Evolutionary conservation across 805 yeast species (phyloP).

Genomic region (Kodamaea nitidulidarum): DNA sequence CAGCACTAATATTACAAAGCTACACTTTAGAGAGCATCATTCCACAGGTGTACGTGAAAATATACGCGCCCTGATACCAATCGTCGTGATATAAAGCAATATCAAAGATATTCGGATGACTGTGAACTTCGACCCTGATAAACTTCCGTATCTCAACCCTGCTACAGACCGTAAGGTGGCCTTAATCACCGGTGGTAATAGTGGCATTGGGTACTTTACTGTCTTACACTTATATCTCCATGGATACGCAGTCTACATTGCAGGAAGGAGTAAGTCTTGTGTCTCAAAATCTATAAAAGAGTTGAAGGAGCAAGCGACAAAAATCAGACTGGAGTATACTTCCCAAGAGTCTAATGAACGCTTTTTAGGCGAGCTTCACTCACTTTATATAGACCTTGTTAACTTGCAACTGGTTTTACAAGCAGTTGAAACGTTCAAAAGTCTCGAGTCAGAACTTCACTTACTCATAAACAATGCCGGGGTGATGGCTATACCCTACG

Average conservation of each 20-base stretch:
- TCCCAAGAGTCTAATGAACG: constrained; percentile 20
- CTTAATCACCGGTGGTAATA: constrained; percentile 75
- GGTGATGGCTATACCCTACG: constrained; percentile 70
- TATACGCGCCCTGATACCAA: too few species aligned
- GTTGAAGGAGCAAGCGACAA: constrained; percentile 50
- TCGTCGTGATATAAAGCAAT: too few species aligned
- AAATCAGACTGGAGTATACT: constrained; percentile 20
- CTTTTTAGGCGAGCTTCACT: constrained; percentile 33
- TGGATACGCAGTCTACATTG: constrained; percentile 71
- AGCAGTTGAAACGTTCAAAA: constrained; percentile 46
- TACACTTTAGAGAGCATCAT: too few species aligned
- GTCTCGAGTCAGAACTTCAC: constrained; percentile 49
- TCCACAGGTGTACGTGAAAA: too few species aligned
- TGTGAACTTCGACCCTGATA: constrained; percentile 30
- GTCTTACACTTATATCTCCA: constrained; percentile 73
- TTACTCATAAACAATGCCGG: constrained; percentile 77
- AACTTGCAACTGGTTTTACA: constrained; percentile 28
- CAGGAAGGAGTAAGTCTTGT: constrained; percentile 60
- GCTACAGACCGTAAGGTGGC: constrained; percentile 54
- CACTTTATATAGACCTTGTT: constrained; percentile 35
- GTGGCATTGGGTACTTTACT: constrained; percentile 77
- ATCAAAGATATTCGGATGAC: too few species aligned
- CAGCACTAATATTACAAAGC: too few species aligned
- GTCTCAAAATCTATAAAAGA: constrained; percentile 56
- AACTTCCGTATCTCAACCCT: constrained; percentile 62